Evolutionary conservation across 805 yeast genomes (phyloP).

Genomic region (Yarrowia sp.): DNA sequence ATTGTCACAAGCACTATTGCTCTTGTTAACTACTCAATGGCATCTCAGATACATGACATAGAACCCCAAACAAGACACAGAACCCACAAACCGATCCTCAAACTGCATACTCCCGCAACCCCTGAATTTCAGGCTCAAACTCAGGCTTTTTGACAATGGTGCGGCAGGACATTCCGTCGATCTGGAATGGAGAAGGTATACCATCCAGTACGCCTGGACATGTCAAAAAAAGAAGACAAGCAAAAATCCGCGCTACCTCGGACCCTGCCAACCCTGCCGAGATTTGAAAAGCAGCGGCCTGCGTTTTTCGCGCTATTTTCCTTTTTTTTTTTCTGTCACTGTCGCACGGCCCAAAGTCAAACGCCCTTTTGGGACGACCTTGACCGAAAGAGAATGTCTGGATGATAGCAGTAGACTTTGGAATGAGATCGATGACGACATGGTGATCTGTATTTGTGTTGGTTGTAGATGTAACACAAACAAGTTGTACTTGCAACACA

Average conservation of each 20-base stretch:
- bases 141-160: constrained; percentile 3
- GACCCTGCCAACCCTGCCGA: too few relatives aligned
- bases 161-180: constrained; percentile 24
- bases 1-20: too few relatives aligned
- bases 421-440: not conserved
- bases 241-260: too few relatives aligned
- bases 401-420: constrained; percentile 9
- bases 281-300: too few relatives aligned
- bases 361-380: not conserved
- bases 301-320: not conserved
- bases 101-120: not conserved
- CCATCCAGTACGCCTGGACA: too few relatives aligned
- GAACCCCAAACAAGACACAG: not conserved
- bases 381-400: not conserved
- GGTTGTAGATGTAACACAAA: too few relatives aligned
- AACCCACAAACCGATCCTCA: not conserved
- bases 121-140: constrained; percentile 1
- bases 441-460: too few relatives aligned
- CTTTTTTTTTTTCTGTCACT: too few relatives aligned
- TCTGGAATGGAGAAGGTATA: constrained; percentile 2
- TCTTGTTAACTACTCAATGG: too few relatives aligned
- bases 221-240: too few relatives aligned
- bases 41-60: too few relatives aligned
- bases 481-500: too few relatives aligned
- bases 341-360: not conserved